Evolutionary conservation across 1,139 yeast species (phyloP).

Genomic region (Citeromyces siamensis): DNA sequence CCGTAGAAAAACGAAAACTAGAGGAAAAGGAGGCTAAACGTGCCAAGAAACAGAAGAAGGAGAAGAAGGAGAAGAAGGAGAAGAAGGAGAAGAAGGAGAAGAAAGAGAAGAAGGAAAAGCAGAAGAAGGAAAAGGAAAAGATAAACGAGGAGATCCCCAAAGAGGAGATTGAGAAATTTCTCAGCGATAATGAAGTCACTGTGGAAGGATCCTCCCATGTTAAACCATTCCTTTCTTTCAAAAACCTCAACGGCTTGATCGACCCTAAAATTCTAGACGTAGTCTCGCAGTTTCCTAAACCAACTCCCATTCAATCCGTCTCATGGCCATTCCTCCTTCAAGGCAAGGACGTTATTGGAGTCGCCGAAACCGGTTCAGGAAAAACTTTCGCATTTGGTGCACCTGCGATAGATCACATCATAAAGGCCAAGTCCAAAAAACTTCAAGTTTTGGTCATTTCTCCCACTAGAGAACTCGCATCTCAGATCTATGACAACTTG

Average conservation of each 20-base stretch:
- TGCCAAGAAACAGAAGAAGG: constrained; percentile 30
- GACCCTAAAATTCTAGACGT: constrained; percentile 41
- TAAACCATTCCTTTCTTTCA: constrained; percentile 64
- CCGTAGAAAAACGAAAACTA: constrained; percentile 1
- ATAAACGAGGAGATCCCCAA: constrained; percentile 23
- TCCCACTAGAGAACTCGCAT: constrained; percentile 95
- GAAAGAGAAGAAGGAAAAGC: constrained; percentile 26
- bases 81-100: constrained; percentile 25
- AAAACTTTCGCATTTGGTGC: constrained; percentile 97
- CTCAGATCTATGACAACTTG: constrained; percentile 84
- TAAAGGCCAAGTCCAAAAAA: constrained; percentile 30
- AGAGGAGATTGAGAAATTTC: constrained; percentile 23
- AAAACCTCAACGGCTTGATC: constrained; percentile 35
- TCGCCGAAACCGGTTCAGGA: constrained; percentile 98
- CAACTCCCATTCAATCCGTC: constrained; percentile 95
- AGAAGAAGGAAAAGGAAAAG: constrained; percentile 26
- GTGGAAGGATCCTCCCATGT: constrained; percentile 58
- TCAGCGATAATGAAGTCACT: constrained; percentile 62
- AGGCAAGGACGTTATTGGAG: constrained; percentile 87
- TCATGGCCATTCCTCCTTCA: constrained; percentile 88
- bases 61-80: constrained; percentile 29
- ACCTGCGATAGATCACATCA: constrained; percentile 78
- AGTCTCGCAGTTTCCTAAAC: constrained; percentile 65
- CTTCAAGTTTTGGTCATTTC: constrained; percentile 77
- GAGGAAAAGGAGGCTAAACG: constrained; percentile 15